Conservation (phyloP, 352 stramenopile genomes). For the Stramenopiles sp. region DNA sequence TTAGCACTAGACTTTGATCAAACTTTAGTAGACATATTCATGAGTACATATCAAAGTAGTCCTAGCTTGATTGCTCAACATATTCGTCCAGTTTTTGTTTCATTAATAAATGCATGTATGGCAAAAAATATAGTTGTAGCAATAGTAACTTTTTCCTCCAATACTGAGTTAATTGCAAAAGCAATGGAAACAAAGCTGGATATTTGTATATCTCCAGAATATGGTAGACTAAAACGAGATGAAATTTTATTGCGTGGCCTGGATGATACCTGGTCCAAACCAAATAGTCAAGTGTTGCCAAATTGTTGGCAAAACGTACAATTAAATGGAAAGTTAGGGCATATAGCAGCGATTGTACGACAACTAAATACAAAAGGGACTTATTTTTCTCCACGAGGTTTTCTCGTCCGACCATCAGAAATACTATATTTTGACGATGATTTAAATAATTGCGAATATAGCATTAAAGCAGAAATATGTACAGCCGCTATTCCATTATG, state of each 20-base stretch:
- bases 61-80: background rate
- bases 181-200: background rate
- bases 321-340: background rate
- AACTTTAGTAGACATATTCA: background rate
- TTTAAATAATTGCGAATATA: background rate
- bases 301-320: background rate
- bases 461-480: background rate
- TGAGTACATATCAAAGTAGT: background rate
- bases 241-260: background rate
- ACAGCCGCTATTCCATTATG: background rate
- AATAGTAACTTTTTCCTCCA: background rate
- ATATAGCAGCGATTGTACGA: background rate
- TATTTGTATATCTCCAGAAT: background rate
- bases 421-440: background rate
- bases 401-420: background rate
- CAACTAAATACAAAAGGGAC: background rate
- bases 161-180: background rate
- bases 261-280: background rate
- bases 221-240: background rate
- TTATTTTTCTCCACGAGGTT: background rate
- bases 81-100: background rate
- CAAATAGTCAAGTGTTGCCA: background rate
- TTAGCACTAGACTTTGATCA: background rate
- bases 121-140: background rate
- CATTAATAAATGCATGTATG: background rate